Conservation (phyloP, 305 asterid genomes). For the Solanum hybrid region DNA sequence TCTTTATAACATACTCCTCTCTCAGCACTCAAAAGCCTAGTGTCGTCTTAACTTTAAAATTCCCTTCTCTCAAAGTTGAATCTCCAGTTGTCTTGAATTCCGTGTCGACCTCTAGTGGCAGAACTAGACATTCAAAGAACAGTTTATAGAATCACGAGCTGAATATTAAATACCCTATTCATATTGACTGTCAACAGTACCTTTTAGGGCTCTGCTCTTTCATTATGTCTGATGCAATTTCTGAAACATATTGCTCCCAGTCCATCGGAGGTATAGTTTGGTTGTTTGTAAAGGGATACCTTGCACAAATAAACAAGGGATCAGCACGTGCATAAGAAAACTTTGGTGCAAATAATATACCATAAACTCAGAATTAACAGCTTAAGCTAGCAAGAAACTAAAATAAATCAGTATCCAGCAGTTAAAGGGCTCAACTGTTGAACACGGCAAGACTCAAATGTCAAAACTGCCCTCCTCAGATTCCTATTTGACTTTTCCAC, state of each 20-base stretch:
- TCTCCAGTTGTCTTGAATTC: background rate
- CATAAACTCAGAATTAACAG: constrained; percentile 5
- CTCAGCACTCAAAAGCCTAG: background rate
- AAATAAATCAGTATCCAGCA: background rate
- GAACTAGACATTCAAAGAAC: background rate
- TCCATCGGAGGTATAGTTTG: constrained; percentile 88
- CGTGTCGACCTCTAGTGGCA: background rate
- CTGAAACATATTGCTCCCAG: constrained; percentile 94
- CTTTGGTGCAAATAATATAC: background rate
- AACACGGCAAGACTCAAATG: constrained; percentile 88
- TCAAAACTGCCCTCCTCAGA: constrained; percentile 83
- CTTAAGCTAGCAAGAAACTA: background rate
- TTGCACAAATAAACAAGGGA: constrained; percentile 13
- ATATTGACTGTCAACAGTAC: constrained; percentile 29
- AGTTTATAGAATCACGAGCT: background rate
- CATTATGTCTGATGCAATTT: constrained; percentile 80
- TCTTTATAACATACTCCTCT: background rate
- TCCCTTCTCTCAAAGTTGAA: background rate
- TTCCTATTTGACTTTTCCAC: constrained; percentile 84
- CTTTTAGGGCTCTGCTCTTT: constrained; percentile 97
- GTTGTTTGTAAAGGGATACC: constrained; percentile 79
- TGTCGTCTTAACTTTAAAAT: background rate
- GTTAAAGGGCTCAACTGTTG: constrained; percentile 62
- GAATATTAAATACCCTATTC: background rate
- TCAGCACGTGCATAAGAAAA: constrained; percentile 3